Evolutionary conservation across 345 rosid genomes (phyloP).

Genomic region (Cochlearia excelsa): DNA sequence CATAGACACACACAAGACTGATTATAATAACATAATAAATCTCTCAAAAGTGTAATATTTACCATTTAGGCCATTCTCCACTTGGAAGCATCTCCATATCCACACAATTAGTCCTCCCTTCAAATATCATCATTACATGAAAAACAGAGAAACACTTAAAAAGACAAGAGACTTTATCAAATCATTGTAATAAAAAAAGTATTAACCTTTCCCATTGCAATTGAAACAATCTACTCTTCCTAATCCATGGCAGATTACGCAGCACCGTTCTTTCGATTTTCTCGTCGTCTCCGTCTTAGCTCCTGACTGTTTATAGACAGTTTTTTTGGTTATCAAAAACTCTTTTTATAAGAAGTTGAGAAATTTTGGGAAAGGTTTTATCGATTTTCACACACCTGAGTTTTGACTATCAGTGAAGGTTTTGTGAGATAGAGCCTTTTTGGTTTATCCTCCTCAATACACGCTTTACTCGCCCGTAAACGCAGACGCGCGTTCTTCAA

Average conservation of each 20-base stretch:
- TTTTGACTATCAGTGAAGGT: constrained; percentile 70
- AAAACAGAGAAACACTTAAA: neutral
- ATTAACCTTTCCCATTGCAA: constrained; percentile 64
- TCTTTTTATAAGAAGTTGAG: neutral
- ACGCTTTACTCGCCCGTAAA: constrained; percentile 22
- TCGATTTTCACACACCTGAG: constrained; percentile 48
- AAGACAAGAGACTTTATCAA: neutral
- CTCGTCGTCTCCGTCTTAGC: constrained; percentile 38
- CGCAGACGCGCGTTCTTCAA: no score
- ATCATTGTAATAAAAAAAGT: no score
- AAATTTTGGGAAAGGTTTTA: neutral
- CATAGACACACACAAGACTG: neutral
- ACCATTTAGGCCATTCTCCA: constrained; percentile 93
- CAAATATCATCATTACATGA: neutral
- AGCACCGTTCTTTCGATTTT: constrained; percentile 63
- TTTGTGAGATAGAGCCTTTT: constrained; percentile 43
- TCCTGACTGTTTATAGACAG: constrained; percentile 45
- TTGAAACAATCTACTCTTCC: constrained; percentile 64
- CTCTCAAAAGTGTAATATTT: constrained; percentile 12
- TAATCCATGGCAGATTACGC: constrained; percentile 60
- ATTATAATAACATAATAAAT: neutral
- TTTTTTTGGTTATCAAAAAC: neutral
- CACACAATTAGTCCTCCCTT: constrained; percentile 61
- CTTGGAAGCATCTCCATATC: constrained; percentile 60
- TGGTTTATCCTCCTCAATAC: constrained; percentile 14